phyloP scores from a whole-genome alignment of 2,329 filamentous ascomycete species.

The Pseudocercospora macadamiae region DNA sequence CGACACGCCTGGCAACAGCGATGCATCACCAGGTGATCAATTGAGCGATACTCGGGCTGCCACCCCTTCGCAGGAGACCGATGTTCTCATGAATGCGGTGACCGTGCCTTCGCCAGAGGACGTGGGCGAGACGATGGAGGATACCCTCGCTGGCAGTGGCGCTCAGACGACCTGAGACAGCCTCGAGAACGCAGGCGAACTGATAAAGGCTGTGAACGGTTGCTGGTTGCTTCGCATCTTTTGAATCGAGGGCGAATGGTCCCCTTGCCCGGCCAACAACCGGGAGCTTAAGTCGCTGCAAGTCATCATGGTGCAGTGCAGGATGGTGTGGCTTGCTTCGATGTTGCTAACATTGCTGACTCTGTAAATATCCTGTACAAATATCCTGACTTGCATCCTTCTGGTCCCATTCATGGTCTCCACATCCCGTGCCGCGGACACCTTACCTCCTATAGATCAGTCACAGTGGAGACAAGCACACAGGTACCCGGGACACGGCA shows the following conservation, averaged over 20 bases:
- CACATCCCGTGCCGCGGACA: neutral
- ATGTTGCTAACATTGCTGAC: neutral
- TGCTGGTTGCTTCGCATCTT: neutral
- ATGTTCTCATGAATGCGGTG: no score
- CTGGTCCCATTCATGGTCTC: neutral
- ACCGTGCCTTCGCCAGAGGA: no score
- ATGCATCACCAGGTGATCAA: neutral
- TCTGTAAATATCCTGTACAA: neutral
- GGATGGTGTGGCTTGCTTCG: constrained; percentile 1
- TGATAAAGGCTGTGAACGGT: no score
- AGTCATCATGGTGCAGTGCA: neutral
- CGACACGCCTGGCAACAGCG: no score
- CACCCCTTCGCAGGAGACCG: no score
- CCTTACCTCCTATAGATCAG: neutral
- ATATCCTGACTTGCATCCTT: neutral
- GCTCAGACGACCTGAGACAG: no score
- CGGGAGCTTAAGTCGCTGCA: neutral
- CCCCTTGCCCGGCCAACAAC: no score
- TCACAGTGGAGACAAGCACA: neutral
- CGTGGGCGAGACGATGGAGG: no score
- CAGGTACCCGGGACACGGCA: neutral
- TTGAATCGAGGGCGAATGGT: neutral
- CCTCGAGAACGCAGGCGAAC: no score
- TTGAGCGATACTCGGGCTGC: no score
- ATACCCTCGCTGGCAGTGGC: no score